Conservation (phyloP, 768 basidiomycete species). For the Tephrocybe sp. region DNA sequence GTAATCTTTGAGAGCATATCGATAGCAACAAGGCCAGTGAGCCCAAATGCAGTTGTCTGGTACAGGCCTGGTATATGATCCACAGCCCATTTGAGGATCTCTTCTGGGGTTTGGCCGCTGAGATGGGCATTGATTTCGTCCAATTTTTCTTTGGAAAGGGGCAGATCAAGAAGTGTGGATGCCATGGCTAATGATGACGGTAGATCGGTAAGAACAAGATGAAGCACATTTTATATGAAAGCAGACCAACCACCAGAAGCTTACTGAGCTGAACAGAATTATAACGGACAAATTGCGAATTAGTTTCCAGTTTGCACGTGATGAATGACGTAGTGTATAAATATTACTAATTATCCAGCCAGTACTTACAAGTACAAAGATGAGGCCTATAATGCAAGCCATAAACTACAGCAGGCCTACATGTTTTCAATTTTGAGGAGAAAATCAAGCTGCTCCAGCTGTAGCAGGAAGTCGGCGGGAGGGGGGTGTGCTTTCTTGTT, state of each 20-base stretch:
- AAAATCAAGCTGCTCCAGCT: not conserved
- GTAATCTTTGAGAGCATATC: conserved; percentile 93
- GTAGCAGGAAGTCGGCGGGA: conserved; percentile 10
- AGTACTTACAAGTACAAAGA: too few relatives aligned
- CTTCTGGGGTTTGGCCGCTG: conserved; percentile 66
- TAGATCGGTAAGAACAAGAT: conserved; percentile 4
- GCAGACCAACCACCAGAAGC: conserved; percentile 4
- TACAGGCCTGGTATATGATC: conserved; percentile 74
- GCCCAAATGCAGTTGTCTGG: conserved; percentile 96
- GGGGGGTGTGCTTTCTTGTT: conserved; percentile 15
- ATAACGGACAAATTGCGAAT: too few relatives aligned
- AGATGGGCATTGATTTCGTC: conserved; percentile 73
- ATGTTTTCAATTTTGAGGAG: too few relatives aligned
- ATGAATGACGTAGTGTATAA: too few relatives aligned
- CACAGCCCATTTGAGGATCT: conserved; percentile 85
- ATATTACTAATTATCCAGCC: too few relatives aligned
- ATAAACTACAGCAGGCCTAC: too few relatives aligned
- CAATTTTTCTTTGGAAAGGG: conserved; percentile 58
- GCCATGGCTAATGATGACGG: conserved; percentile 10
- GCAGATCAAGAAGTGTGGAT: conserved; percentile 48
- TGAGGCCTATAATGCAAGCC: too few relatives aligned
- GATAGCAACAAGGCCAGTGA: conserved; percentile 90
- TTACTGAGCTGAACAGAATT: conserved; percentile 2
- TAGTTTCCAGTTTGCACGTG: too few relatives aligned
- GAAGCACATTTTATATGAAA: conserved; percentile 8